Conservation (phyloP, 139 green algal species). For the Micractinium sp. region DNA sequence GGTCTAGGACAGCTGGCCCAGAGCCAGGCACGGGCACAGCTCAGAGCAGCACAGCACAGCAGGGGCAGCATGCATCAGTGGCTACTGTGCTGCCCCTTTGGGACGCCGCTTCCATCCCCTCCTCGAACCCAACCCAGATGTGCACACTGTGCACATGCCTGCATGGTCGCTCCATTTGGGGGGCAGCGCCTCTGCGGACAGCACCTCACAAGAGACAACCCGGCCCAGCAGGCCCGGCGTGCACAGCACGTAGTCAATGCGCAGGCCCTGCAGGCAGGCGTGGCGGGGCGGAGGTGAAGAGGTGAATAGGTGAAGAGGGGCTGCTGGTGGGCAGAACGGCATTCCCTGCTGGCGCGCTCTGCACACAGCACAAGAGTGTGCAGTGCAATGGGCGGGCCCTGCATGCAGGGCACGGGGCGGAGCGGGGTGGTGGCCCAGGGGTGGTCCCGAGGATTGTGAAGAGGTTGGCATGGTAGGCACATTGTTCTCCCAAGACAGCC, state of each 20-base stretch:
- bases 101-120: no score
- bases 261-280: conserved; percentile 63
- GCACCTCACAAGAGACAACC: conserved; percentile 65
- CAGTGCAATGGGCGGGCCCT: not conserved
- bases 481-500: no score
- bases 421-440: no score
- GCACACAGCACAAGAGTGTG: not conserved
- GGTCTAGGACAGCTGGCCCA: conserved; percentile 11
- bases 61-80: not conserved
- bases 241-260: conserved; percentile 77
- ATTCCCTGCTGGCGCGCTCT: not conserved
- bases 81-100: no score
- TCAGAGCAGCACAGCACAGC: not conserved
- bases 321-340: no score
- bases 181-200: conserved; percentile 56
- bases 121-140: no score
- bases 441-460: no score
- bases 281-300: no score
- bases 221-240: conserved; percentile 54
- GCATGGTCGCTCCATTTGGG: conserved; percentile 72
- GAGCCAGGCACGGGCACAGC: not conserved
- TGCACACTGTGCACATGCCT: not conserved
- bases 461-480: no score
- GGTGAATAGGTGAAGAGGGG: no score
- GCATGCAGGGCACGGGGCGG: no score